These are phyloP conservation scores for Leishmania guyanensis DNA, from an alignment of 208 protist genomes.

Conservation along the genomic window DNA sequence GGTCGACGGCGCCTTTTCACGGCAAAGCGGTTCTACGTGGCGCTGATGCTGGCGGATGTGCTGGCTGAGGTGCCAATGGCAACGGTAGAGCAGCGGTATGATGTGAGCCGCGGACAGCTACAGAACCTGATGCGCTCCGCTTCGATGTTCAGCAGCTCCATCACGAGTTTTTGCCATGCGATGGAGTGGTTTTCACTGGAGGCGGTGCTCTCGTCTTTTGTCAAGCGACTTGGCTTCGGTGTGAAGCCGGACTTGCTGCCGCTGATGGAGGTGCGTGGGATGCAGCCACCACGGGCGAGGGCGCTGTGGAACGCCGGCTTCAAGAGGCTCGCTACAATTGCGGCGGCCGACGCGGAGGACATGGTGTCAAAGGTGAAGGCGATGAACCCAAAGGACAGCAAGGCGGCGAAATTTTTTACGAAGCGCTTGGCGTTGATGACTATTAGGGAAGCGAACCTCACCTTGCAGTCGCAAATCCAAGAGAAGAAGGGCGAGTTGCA, in stretches of 20 bases:
- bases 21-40: conserved; percentile 86
- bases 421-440: conserved; percentile 55
- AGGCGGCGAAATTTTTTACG: conserved; percentile 72
- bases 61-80: conserved; percentile 77
- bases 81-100: conserved; percentile 70
- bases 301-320: conserved; percentile 85
- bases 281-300: conserved; percentile 79
- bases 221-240: conserved; percentile 86
- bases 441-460: conserved; percentile 62
- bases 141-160: conserved; percentile 87
- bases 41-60: conserved; percentile 89
- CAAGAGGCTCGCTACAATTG: conserved; percentile 48
- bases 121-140: conserved; percentile 85
- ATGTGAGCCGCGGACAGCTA: conserved; percentile 80
- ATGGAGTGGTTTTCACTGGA: conserved; percentile 92
- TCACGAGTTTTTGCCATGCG: conserved; percentile 85
- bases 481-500: conserved; percentile 77
- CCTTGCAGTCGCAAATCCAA: conserved; percentile 62
- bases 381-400: conserved; percentile 56
- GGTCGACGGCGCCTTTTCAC: conserved; percentile 55
- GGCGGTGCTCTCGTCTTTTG: conserved; percentile 85
- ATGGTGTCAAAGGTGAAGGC: conserved; percentile 67
- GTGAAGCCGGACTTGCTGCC: conserved; percentile 91
- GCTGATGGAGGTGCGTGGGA: conserved; percentile 84
- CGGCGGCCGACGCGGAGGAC: conserved; percentile 56